phyloP scores from a whole-genome alignment of 2,329 filamentous ascomycete species.

The Monosporascus sp. region DNA sequence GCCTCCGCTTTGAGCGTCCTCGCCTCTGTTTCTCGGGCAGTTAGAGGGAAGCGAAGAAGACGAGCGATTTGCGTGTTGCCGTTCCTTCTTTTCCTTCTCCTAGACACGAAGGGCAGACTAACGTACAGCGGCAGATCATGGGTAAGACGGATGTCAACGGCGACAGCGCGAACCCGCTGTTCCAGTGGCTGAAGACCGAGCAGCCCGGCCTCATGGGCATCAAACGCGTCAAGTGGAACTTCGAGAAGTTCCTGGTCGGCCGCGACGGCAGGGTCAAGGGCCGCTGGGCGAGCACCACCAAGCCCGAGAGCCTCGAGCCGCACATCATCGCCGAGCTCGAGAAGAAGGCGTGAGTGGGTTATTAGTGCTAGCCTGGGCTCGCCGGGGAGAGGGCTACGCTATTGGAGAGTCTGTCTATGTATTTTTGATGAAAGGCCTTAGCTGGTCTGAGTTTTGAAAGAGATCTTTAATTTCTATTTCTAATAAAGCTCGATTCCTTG shows the following conservation, averaged over 20 bases:
- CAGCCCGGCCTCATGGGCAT: conserved; percentile 81
- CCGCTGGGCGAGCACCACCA: conserved; percentile 82
- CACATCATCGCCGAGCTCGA: conserved; percentile 70
- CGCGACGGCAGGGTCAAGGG: conserved; percentile 79
- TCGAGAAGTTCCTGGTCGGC: conserved; percentile 94
- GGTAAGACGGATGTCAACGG: conserved; percentile 95
- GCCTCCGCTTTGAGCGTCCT: too few species aligned
- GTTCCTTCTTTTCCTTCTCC: too few species aligned
- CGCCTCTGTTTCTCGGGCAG: too few species aligned
- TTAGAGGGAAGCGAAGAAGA: too few species aligned
- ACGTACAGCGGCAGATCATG: conserved; percentile 46
- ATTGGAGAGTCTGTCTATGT: conserved; percentile 1
- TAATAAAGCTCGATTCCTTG: too few species aligned
- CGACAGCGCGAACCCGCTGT: conserved; percentile 71
- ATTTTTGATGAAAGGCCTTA: not conserved
- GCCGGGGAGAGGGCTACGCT: not conserved
- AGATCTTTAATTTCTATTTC: too few species aligned
- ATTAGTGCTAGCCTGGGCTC: not conserved
- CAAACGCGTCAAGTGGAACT: conserved; percentile 98
- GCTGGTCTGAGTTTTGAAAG: too few species aligned
- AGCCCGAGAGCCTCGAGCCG: conserved; percentile 75
- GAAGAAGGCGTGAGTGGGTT: conserved; percentile 37
- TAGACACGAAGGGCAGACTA: too few species aligned
- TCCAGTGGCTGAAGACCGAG: conserved; percentile 66
- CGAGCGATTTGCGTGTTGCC: too few species aligned